Base-by-base conservation (phyloP, 345 rosid genomes). In the Eucalyptus shirleyi region DNA sequence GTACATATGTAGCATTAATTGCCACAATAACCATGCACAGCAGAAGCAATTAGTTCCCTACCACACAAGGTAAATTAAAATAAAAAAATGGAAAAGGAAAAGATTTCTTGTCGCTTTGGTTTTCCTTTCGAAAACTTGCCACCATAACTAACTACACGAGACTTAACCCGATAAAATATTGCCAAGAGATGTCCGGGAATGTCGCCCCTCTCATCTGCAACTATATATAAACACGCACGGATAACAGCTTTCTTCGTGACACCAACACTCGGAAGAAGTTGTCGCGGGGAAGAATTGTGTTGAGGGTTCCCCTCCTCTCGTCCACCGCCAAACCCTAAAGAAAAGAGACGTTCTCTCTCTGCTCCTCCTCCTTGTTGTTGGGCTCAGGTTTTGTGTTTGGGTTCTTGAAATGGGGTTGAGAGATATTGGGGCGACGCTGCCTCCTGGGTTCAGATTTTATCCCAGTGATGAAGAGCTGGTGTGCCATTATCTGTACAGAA, bases 391-490 rank as follows among this genome's bases (percentile, higher is more conserved):
- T 21, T 6, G 83, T 77, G 47, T 77, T 77, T 40, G 85, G 85
- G 85, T 77, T 21, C 85, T 77, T 77, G 47, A 77, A 40, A 97
- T 96, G 99, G 99, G 98, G 86, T 91, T 98, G 88, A 95, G 97
- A 92, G 99, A 98, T 92, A 95, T 98, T 90, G 99, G 99, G 89
- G 97, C 96, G 9, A 95, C 94, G 50, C 94, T 98, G 93, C 99
- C 99, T 59, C 99, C 99, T 8, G 99, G 99, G 89, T 98, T 98
- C 89, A 95, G 97, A 92, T 98, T 98, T 89, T 96, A 95, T 89
- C 99, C 99, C 37, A 98, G 98, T 85, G 99, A 98, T 88, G 98
- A 98, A 83, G 99, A 98, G 92, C 91, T 98, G 90, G 98, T 98
- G 24, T 98, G 99, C 90, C 98, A 98, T 92, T 98, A 98, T 91